A percentile compares a stretch with the other conserved stretches of the same genome.
These are phyloP conservation scores for Bocquillonia castaneifolia DNA, from an alignment of 441 rosid genomes.

Conservation along the genomic window DNA sequence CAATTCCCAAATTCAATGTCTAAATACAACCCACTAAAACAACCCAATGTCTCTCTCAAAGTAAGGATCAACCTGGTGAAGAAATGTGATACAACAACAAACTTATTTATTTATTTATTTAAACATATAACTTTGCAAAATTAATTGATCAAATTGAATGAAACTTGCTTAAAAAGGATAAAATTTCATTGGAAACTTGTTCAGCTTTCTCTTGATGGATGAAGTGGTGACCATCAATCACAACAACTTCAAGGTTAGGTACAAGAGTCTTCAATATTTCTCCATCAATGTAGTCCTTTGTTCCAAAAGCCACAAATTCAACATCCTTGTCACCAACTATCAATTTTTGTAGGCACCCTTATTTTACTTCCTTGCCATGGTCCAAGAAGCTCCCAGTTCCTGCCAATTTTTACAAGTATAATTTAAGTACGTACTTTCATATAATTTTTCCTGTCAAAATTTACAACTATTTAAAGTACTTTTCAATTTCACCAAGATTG, in stretches of 20 bases:
- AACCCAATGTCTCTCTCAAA: too few relatives aligned
- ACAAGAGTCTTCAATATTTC: constrained; percentile 35
- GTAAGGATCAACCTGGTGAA: too few relatives aligned
- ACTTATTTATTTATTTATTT: background rate
- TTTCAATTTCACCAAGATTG: too few relatives aligned
- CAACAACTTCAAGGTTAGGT: constrained; percentile 30
- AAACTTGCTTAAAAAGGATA: constrained; percentile 18
- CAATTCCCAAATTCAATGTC: background rate
- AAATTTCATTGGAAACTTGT: constrained; percentile 27
- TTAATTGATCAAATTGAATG: background rate
- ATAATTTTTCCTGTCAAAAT: too few relatives aligned
- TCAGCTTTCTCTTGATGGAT: constrained; percentile 39
- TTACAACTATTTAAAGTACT: too few relatives aligned
- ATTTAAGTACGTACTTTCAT: background rate
- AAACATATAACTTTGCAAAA: background rate
- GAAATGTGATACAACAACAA: background rate
- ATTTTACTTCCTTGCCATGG: constrained; percentile 44
- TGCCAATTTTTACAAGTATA: background rate
- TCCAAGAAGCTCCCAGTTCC: constrained; percentile 47
- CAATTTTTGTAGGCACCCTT: constrained; percentile 34
- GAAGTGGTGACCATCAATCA: constrained; percentile 46
- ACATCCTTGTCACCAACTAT: constrained; percentile 36
- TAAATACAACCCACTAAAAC: too few relatives aligned
- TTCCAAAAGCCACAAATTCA: constrained; percentile 30
- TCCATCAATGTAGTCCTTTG: constrained; percentile 32